Base-by-base conservation (phyloP, 306 rosid species). In the Prinsepia uniflora region DNA sequence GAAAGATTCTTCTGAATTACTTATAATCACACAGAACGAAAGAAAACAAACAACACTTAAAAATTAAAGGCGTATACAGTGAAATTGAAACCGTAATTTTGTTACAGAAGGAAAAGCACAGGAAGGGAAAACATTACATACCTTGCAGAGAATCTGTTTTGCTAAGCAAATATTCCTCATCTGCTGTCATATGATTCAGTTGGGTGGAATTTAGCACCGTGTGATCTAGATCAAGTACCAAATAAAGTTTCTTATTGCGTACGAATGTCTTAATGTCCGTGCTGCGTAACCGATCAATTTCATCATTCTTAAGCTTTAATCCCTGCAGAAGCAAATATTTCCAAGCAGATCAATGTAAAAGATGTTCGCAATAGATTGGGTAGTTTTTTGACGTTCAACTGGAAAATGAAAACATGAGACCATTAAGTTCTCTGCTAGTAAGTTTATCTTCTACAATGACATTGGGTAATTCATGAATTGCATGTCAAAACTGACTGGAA, bases 141-240 rank as follows among this genome's bases (percentile, higher is more conserved):
- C 99, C 99, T 81, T 62, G 79, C 6, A 77, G 62, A 57, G 97
- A 82, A 79, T 86, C 94, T 71, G 84, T 41, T 79, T 85, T 89
- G 73, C 72, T 55, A 72, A 65, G 69, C 56, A 94, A 86, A 76
- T 94, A 82, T 19, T 81, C 80, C 79, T 91, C 96, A 53, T 90
- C 92, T 43, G 88, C 17, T 34, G 81, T 84, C 81, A 94, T 20
- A 73, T 83, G 76, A 50, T 64, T 56, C n/a, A 90, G 85, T 56
- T 49, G 81, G 47, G 96, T 85, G 61, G 97, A 86, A 75, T 94
- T 94, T 41, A 94, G 75, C 30, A 94, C 74, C 2, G 99, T 94
- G 70, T 91, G 98, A 80, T 94, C 98, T 18, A 94, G 85, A 80
- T 94, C 97, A 82, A 90, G 98, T 72, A 94, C 86, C 87, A 91